These are phyloP conservation scores for Pascua guehoae DNA, from an alignment of 1,284 basidiomycete genomes.

Conservation along the genomic window DNA sequence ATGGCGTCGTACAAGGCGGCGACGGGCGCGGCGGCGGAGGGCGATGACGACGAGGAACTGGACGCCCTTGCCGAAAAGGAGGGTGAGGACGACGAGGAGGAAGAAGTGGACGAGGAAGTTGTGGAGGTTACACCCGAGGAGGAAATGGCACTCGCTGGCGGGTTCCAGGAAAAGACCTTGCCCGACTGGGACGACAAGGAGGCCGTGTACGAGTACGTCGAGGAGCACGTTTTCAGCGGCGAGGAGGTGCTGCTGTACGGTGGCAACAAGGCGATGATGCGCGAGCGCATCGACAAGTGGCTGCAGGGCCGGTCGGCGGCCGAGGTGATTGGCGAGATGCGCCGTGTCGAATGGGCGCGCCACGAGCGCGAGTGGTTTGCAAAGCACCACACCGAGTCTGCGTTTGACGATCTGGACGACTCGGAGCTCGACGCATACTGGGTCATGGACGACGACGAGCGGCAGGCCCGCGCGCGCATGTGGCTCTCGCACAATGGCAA, in stretches of 20 bases:
- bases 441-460: constrained; percentile 78
- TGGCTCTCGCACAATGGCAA: constrained; percentile 97
- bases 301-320: constrained; percentile 32
- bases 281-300: constrained; percentile 32
- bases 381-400: constrained; percentile 30
- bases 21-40: constrained; percentile 16
- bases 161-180: constrained; percentile 12
- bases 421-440: constrained; percentile 80
- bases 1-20: constrained; percentile 10
- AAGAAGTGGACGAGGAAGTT: constrained; percentile 21
- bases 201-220: constrained; percentile 28
- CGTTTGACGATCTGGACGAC: constrained; percentile 76
- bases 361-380: constrained; percentile 31
- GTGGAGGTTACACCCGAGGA: background rate
- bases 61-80: constrained; percentile 19
- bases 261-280: constrained; percentile 14
- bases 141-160: constrained; percentile 7
- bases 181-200: constrained; percentile 34
- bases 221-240: constrained; percentile 30
- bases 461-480: constrained; percentile 83
- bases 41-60: constrained; percentile 17
- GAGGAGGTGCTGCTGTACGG: constrained; percentile 28
- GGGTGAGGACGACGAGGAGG: constrained; percentile 15
- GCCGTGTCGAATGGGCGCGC: constrained; percentile 55
- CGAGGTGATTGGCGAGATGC: constrained; percentile 44